These are phyloP conservation scores for Dioscorea dumetorum DNA, from an alignment of 106 monocot genomes.

Conservation along the genomic window DNA sequence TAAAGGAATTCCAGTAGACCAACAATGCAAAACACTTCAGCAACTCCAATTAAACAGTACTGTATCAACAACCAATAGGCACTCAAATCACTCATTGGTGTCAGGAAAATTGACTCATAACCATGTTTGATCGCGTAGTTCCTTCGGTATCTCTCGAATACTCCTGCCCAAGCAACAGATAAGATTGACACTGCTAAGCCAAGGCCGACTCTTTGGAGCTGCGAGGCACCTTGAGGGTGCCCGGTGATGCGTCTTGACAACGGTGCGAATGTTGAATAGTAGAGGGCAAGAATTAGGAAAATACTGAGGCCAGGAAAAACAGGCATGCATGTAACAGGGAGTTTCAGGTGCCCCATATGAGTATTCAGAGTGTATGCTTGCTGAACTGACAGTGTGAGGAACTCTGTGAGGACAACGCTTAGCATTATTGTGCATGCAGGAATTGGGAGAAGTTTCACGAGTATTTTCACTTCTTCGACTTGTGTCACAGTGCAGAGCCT, in stretches of 20 bases:
- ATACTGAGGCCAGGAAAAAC: conserved; percentile 83
- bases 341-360: conserved; percentile 52
- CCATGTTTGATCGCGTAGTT: conserved; percentile 64
- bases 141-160: conserved; percentile 72
- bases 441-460: conserved; percentile 72
- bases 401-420: conserved; percentile 73
- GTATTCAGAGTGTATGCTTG: conserved; percentile 94
- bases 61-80: conserved; percentile 93
- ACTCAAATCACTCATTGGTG: conserved; percentile 65
- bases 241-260: conserved; percentile 71
- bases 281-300: conserved; percentile 65
- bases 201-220: conserved; percentile 79
- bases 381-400: conserved; percentile 79
- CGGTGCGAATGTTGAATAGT: conserved; percentile 69
- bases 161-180: conserved; percentile 71
- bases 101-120: conserved; percentile 42
- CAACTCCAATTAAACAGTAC: conserved; percentile 77
- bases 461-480: conserved; percentile 90
- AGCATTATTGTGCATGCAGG: conserved; percentile 73
- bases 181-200: conserved; percentile 63
- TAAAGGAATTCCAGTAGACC: conserved; percentile 87
- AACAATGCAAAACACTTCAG: conserved; percentile 85
- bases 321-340: conserved; percentile 83
- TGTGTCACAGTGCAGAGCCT: conserved; percentile 87
- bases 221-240: conserved; percentile 81